Evolutionary conservation across 352 stramenopile genomes (phyloP), one percentile per base, ranked within the genome.

Genomic region (Thalassiosira mediterranea): DNA sequence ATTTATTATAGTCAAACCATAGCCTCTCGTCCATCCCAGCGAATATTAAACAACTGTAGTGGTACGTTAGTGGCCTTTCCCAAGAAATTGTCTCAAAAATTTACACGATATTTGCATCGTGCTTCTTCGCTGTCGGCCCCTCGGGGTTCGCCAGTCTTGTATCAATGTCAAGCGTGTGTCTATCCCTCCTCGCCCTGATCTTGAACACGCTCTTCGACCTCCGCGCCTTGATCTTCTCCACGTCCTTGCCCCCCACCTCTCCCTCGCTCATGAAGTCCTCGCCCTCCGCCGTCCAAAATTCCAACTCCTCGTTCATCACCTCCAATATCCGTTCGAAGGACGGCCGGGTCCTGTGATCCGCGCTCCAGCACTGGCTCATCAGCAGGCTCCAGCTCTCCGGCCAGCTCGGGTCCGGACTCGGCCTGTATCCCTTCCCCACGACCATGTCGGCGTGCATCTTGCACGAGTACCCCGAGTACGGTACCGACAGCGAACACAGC

Each of bases 401-500:
- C 87, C 87, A 93, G 11, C 82, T 87, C 44, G 65, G 19, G 28
- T 90, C 77, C 1, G 67, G 58, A 54, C 72, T 86, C 0, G 87
- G 87, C 42, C 87, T 56, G n/a, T 88, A 65, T 42, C 84, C 84
- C 64, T 77, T 72, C 28, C 57, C 64, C 1, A 93, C 77, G 1
- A 93, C 84, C 34, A 78, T 37, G 29, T 90, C 83, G 2, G 83
- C 72, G 73, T 93, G 87, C 65, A 84, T 84, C 57, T 83, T 88
- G 19, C 77, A 82, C 19, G 59, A 77, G 31, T 86, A 89, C 15
- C 80, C 83, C 4, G 78, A 76, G 69, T 88, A 94, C 0, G 88
- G 88, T 4, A 84, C 88, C 25, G 84, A 84, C 8, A 92, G 59
- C 11, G 86, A 82, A 54, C 84, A 91, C 44, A 92, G 79, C 59